Base-by-base conservation (phyloP, 495 filamentous ascomycete species). In the Penicillium cosmopolitanum region DNA sequence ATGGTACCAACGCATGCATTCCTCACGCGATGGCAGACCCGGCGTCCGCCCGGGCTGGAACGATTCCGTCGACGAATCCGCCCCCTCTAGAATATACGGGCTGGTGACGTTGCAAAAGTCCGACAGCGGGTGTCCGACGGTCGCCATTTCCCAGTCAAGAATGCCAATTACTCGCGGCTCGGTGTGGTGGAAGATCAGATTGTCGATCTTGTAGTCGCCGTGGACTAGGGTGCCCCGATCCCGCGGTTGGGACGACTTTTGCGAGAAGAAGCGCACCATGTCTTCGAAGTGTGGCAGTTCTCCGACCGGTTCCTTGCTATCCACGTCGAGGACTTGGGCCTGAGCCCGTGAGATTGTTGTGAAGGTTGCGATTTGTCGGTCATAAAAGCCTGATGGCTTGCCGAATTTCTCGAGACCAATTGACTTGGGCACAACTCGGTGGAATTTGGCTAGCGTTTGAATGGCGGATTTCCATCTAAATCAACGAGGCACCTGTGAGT, bases 171-270 rank as follows among this genome's bases (percentile, higher is more conserved):
- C 93, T 48, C 87, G 73, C 12, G 95, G 85, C 73, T 96, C 92
- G 0, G 87, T 93, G 74, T 89, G 87, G 74, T 96, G 92, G 71
- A 94, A 98, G 46, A 98, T 89, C 57, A 98, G 76, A 66, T 98
- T 98, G 72, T 98, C 95, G 67, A 98, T 94, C 77, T 98, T 98
- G 78, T 94, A 98, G 66, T 98, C 95, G 25, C 95, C 95, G 66
- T 98, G 95, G 25, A 98, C 86, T 19, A 97, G 79, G 2, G 87
- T 88, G 21, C 84, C 86, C 43, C 90, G 80, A 66, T 97, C 93
- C 33, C 79, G 80, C 2, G 95, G 93, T 69, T 96, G 91, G 33
- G 77, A 81, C 4, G 67, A 44, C 56, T 79, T 84, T 59, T 76
- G 72, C 57, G 85, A 76, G 73, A 98, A 97, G 77, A 94, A 97